Evolutionary conservation across 2,329 filamentous ascomycete genomes (phyloP), one percentile per base, ranked within the genome.

Genomic region (Aspergillus melleus): DNA sequence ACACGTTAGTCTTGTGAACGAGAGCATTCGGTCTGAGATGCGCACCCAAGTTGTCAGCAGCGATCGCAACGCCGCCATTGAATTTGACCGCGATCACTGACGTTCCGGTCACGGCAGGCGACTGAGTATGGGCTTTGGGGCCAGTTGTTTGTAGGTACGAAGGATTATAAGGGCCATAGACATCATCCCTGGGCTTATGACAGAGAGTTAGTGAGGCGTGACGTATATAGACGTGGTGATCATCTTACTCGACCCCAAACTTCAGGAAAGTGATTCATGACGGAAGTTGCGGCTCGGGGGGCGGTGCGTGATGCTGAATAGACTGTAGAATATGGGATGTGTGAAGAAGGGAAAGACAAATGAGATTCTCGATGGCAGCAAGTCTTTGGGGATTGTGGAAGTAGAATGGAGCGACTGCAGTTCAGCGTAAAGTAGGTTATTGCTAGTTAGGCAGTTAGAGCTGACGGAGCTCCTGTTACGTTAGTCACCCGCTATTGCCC

Each of bases 51-150:
- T 98, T 99, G 79, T 99, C 95, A 71, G 95, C 92, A 55, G 94
- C 95, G 76, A 99, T 94, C 72, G 96, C 93, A 65, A 99, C 92
- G 73, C 95, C 95, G 68, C 93, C 91, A 74, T 92, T 94, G 85
- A 92, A 99, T 83, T 98, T 98, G 76, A 97, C 85, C 65, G 89
- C 95, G 59, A 99, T 80, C 64, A 99, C 95, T 55, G 95, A 98
- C 53, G 95, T 98, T 74, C 95, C 95, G 55, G 95, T 99, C 63
- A 99, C 95, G 68, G 96, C 89, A 71, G 95, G 95, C 32, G 88
- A 88, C 80, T 96, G 92, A 57, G 95, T 97, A 79, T 96, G 91
- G 73, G 92, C 87, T 74, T 87, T 92, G 60, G 93, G 91, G 56
- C 82, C 84, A 24, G 80, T 72, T 54, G 79, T 81, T 70, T 91